Evolutionary conservation across 139 green algal genomes (phyloP).

Genomic region (Chlamydomonas applanata): DNA sequence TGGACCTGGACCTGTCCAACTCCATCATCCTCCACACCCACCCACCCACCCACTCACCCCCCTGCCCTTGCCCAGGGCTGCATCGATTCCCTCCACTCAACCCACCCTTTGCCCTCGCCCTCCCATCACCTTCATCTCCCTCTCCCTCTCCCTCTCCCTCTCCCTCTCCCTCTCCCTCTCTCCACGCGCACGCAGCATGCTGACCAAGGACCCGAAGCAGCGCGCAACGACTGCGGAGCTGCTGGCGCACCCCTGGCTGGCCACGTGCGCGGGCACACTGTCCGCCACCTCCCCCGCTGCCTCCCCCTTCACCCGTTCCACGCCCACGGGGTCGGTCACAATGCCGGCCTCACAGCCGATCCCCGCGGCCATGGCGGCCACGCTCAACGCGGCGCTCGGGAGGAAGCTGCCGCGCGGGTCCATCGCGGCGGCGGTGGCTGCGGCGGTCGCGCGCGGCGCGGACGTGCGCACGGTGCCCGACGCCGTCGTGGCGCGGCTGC

Average conservation of each 20-base stretch:
- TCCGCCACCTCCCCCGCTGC: too few species aligned
- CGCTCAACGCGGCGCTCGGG: background rate
- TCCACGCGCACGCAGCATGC: conserved; percentile 17
- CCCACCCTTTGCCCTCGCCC: too few species aligned
- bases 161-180: too few species aligned
- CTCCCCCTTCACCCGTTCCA: too few species aligned
- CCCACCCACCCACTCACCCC: background rate
- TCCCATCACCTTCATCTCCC: too few species aligned
- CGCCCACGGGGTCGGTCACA: background rate
- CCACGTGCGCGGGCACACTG: conserved; percentile 1
- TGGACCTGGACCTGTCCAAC: too few species aligned
- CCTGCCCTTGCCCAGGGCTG: too few species aligned
- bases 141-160: too few species aligned
- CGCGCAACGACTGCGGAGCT: conserved; percentile 16
- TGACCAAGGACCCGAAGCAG: conserved; percentile 18
- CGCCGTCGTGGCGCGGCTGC: conserved; percentile 20
- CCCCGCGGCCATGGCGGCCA: background rate
- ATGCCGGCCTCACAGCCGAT: background rate
- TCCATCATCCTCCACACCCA: too few species aligned
- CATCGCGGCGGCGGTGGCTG: background rate
- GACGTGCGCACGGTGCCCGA: conserved; percentile 13
- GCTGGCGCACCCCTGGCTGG: conserved; percentile 23
- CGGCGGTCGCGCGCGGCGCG: background rate
- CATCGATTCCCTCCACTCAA: too few species aligned
- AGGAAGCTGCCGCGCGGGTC: background rate